These are phyloP conservation scores for Populus hybrid DNA, from an alignment of 441 rosid species.

Conservation along the genomic window DNA sequence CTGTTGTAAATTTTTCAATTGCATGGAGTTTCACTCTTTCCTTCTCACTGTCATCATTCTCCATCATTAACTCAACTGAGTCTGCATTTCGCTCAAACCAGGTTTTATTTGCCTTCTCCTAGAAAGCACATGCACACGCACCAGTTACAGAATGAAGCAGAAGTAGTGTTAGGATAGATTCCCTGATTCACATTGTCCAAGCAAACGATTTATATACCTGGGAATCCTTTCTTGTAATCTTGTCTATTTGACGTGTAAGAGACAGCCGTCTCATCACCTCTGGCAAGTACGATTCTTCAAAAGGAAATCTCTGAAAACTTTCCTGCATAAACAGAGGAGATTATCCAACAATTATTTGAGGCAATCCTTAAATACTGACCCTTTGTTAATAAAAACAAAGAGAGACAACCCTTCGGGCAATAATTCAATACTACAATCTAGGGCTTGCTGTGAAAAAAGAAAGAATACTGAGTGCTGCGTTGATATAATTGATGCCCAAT, in stretches of 20 bases:
- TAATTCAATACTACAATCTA: no score
- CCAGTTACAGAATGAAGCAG: no score
- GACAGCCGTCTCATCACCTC: constrained; percentile 82
- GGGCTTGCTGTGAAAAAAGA: no score
- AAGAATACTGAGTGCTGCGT: no score
- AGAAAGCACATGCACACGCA: background rate
- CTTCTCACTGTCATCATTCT: constrained; percentile 80
- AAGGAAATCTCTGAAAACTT: constrained; percentile 75
- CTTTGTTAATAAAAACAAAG: no score
- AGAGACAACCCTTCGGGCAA: no score
- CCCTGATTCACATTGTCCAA: background rate
- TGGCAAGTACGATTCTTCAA: constrained; percentile 85
- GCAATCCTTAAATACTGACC: no score
- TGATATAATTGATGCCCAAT: no score
- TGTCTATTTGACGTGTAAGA: constrained; percentile 87
- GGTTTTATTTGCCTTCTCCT: constrained; percentile 77
- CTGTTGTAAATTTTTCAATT: constrained; percentile 72
- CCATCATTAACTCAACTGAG: constrained; percentile 63
- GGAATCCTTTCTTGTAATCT: constrained; percentile 69
- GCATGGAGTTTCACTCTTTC: constrained; percentile 66
- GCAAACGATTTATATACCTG: constrained; percentile 50
- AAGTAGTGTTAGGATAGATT: background rate
- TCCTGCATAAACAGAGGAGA: constrained; percentile 51
- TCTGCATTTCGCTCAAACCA: constrained; percentile 90
- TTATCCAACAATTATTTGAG: background rate